Conservation (phyloP, 257 asterid genomes). For the Rauvolfia tetraphylla region DNA sequence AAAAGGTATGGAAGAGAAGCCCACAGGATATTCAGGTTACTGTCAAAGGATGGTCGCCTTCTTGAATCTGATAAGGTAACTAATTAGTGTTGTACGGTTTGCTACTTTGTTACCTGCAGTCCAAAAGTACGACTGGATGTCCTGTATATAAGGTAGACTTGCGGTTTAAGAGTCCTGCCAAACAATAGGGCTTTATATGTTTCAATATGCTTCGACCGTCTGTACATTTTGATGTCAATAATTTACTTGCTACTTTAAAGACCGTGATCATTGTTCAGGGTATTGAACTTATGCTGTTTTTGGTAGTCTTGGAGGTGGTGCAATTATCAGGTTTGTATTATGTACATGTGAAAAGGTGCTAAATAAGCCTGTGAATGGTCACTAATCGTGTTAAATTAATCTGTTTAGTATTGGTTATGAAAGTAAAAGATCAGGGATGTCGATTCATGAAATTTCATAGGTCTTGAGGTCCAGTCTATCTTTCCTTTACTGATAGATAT, state of each 20-base stretch:
- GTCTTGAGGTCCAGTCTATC: not conserved
- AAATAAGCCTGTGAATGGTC: not conserved
- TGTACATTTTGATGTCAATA: not conserved
- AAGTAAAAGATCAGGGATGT: not conserved
- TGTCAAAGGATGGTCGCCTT: slow-evolving; percentile 48
- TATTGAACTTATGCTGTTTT: not conserved
- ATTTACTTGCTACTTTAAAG: not conserved
- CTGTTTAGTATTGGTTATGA: not conserved
- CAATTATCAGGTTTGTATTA: not conserved
- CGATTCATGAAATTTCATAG: not conserved
- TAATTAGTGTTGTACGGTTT: not conserved
- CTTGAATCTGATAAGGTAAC: slow-evolving; percentile 76
- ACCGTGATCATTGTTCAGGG: not conserved
- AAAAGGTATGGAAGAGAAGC: slow-evolving; percentile 86
- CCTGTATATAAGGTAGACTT: not conserved
- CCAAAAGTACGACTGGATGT: not conserved
- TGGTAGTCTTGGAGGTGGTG: not conserved
- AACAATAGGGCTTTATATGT: not conserved
- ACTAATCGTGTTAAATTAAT: not conserved
- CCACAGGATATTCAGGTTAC: slow-evolving; percentile 73
- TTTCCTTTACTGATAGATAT: not conserved
- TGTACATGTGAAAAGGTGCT: not conserved
- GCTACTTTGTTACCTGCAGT: not conserved
- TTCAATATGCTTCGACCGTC: not conserved
- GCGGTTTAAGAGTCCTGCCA: not conserved